These are phyloP conservation scores for Chenopodium formosanum DNA, from an alignment of 148 eudicot species.

Conservation along the genomic window DNA sequence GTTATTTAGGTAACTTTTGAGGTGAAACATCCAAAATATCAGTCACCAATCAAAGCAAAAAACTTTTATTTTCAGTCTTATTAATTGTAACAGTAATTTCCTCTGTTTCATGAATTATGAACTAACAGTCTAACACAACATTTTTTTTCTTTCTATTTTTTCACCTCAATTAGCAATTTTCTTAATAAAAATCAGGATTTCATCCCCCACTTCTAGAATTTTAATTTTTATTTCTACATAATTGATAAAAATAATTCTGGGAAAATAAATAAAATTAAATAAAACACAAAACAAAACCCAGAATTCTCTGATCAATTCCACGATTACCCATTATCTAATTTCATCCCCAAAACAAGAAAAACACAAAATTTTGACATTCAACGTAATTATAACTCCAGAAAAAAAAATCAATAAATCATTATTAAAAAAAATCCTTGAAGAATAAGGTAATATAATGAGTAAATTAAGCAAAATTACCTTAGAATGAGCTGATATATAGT, in stretches of 20 bases:
- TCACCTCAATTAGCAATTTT: not conserved
- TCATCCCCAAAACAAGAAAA: not conserved
- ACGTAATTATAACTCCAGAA: not conserved
- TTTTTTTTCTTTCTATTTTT: not conserved
- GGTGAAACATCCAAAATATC: conserved; percentile 7
- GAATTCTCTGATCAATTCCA: not conserved
- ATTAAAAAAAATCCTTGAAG: not conserved
- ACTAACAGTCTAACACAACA: not conserved
- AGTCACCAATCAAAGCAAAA: not conserved
- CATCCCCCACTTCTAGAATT: not conserved
- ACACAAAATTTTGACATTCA: not conserved
- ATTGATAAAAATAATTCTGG: not conserved
- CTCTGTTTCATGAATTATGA: conserved; percentile 1
- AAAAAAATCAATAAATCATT: not conserved
- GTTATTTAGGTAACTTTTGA: not conserved
- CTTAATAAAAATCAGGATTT: not conserved
- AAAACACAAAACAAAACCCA: not conserved
- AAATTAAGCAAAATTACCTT: not conserved
- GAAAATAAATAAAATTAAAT: not conserved
- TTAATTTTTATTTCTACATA: not conserved
- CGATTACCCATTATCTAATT: not conserved
- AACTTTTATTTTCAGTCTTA: not conserved
- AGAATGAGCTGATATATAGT: not conserved
- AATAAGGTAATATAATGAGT: not conserved
- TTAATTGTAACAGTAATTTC: not conserved